These are phyloP conservation scores for Seiridium cupressi DNA, from an alignment of 2,329 filamentous ascomycete species.

Conservation along the genomic window DNA sequence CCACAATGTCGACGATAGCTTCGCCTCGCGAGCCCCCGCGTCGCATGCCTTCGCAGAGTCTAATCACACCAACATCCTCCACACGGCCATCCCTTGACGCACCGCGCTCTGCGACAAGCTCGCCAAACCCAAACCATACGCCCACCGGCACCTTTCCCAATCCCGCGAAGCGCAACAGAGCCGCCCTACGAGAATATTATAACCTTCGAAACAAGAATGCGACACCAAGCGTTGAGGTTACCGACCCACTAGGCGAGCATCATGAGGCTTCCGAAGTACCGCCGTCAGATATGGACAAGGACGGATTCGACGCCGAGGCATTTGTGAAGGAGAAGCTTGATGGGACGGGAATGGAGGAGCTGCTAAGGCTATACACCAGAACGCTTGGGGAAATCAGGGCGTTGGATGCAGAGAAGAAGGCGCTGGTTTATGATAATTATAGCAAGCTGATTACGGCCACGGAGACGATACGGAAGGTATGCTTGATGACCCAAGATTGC, in stretches of 20 bases:
- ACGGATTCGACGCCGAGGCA: conserved; percentile 69
- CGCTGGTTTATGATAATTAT: conserved; percentile 97
- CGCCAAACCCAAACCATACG: conserved; percentile 42
- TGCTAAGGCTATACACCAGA: conserved; percentile 68
- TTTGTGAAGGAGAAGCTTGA: conserved; percentile 63
- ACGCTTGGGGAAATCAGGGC: conserved; percentile 80
- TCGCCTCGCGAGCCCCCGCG: conserved; percentile 60
- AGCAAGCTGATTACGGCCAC: conserved; percentile 95
- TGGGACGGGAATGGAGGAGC: conserved; percentile 63
- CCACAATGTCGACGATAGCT: conserved; percentile 63
- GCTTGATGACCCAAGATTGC: conserved; percentile 8
- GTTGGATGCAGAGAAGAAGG: conserved; percentile 93
- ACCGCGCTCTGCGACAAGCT: conserved; percentile 58
- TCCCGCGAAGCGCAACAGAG: conserved; percentile 64
- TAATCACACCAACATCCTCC: conserved; percentile 70
- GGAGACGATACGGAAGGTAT: conserved; percentile 82
- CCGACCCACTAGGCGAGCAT: conserved; percentile 30
- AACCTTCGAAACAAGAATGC: conserved; percentile 61
- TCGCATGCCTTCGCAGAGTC: conserved; percentile 47
- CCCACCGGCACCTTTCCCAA: conserved; percentile 17
- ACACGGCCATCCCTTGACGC: conserved; percentile 71
- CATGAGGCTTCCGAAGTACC: conserved; percentile 55
- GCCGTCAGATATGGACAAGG: conserved; percentile 69
- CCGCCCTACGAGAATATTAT: conserved; percentile 92
- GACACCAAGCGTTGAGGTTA: conserved; percentile 42